These are phyloP conservation scores for Citrullus amarus DNA, from an alignment of 306 rosid species.

Conservation along the genomic window DNA sequence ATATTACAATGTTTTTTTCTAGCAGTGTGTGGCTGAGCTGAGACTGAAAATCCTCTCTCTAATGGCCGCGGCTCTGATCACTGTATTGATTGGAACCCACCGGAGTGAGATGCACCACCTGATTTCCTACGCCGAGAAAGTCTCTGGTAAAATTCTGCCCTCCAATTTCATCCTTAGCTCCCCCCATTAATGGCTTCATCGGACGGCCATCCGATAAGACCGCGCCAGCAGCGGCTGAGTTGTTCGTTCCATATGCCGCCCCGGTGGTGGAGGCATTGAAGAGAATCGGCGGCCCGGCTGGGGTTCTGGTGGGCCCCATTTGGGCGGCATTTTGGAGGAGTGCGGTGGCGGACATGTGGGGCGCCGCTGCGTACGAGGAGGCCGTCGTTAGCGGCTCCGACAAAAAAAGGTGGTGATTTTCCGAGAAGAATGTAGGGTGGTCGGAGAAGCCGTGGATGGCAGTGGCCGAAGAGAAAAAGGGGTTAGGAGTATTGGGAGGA, in stretches of 20 bases:
- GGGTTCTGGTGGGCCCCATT: slow-evolving; percentile 44
- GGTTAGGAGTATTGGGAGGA: slow-evolving; percentile 10
- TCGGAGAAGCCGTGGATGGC: neutral
- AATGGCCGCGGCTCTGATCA: neutral
- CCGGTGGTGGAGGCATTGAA: neutral
- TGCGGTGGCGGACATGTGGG: slow-evolving; percentile 62
- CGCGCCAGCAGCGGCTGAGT: neutral
- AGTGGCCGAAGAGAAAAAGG: neutral
- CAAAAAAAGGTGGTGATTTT: slow-evolving; percentile 1
- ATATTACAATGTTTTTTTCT: neutral
- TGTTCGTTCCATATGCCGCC: slow-evolving; percentile 15
- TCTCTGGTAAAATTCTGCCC: slow-evolving; percentile 60
- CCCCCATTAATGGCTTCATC: neutral
- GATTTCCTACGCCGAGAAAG: slow-evolving; percentile 65
- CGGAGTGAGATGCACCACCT: slow-evolving; percentile 25
- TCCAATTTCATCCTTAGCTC: slow-evolving; percentile 1
- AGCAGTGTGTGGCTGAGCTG: neutral
- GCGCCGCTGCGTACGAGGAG: slow-evolving; percentile 18
- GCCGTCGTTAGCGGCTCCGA: slow-evolving; percentile 27
- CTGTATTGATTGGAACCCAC: slow-evolving; percentile 21
- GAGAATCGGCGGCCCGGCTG: slow-evolving; percentile 2
- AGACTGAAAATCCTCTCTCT: neutral
- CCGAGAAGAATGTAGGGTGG: neutral
- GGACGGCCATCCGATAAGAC: neutral
- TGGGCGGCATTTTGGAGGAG: slow-evolving; percentile 49